Conservation (phyloP, 306 rosid species). For the Castanea sativa region DNA sequence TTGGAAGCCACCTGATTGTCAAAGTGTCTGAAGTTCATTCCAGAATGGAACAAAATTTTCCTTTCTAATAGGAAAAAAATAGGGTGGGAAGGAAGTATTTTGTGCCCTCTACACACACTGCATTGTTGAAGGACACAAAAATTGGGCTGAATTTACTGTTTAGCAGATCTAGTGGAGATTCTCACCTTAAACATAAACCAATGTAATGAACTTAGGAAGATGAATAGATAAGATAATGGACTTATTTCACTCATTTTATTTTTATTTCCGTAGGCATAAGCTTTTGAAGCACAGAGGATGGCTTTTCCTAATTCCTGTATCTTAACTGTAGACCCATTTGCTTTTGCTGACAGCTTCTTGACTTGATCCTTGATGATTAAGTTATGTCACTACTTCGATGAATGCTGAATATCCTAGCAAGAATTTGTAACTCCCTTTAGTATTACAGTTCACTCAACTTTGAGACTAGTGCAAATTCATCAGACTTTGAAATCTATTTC, state of each 20-base stretch:
- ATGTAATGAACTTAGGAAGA: neutral
- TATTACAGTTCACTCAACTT: neutral
- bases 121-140: neutral
- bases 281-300: neutral
- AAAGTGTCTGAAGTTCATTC: neutral
- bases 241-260: neutral
- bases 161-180: neutral
- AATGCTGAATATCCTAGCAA: neutral
- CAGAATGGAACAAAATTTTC: neutral
- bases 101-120: neutral
- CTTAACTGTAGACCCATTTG: neutral
- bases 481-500: neutral
- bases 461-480: slow-evolving; percentile 2
- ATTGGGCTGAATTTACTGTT: neutral
- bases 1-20: neutral
- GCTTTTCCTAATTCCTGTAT: neutral
- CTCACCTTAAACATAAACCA: neutral
- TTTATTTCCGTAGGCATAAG: neutral
- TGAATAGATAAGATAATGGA: neutral
- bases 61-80: neutral
- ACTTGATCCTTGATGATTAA: neutral
- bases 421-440: neutral
- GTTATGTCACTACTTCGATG: neutral
- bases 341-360: neutral
- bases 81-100: neutral